Evolutionary conservation across 2,329 filamentous ascomycete species (phyloP).

Genomic region (Fusarium neocosmosporiellum): DNA sequence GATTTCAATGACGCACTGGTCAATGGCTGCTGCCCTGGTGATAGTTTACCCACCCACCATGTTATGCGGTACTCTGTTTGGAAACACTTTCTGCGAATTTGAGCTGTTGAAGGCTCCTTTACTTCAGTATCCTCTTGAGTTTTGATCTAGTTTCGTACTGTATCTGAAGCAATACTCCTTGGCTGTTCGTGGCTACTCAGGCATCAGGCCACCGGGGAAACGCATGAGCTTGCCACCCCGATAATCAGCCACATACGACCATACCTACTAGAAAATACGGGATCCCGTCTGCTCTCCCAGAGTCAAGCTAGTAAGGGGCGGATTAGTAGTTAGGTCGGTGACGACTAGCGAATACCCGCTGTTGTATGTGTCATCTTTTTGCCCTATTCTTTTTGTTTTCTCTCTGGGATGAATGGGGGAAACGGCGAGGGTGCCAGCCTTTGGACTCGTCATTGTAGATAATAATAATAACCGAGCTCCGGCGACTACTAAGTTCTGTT

Average conservation of each 20-base stretch:
- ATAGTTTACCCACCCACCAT: too few species aligned
- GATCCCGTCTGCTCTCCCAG: slow-evolving; percentile 8
- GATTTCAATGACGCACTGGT: background rate
- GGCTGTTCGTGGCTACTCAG: background rate
- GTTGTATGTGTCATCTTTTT: background rate
- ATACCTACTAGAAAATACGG: slow-evolving; percentile 4
- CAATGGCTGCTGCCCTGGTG: background rate
- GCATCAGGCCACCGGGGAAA: background rate
- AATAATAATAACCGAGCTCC: too few species aligned
- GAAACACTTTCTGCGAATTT: background rate
- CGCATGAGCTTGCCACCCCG: background rate
- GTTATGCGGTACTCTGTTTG: too few species aligned
- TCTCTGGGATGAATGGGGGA: too few species aligned
- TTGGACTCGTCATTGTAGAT: too few species aligned
- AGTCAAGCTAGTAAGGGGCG: background rate
- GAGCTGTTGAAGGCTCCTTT: background rate
- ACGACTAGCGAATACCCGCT: background rate
- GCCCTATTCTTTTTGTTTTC: background rate
- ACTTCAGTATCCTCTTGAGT: background rate
- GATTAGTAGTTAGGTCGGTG: background rate
- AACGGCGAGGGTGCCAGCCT: too few species aligned
- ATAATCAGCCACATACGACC: background rate
- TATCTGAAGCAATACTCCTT: background rate
- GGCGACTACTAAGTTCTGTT: too few species aligned
- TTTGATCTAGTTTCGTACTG: rapidly evolving